These are phyloP conservation scores for Phaseolus coccineus DNA, from an alignment of 331 rosid genomes.

Conservation along the genomic window DNA sequence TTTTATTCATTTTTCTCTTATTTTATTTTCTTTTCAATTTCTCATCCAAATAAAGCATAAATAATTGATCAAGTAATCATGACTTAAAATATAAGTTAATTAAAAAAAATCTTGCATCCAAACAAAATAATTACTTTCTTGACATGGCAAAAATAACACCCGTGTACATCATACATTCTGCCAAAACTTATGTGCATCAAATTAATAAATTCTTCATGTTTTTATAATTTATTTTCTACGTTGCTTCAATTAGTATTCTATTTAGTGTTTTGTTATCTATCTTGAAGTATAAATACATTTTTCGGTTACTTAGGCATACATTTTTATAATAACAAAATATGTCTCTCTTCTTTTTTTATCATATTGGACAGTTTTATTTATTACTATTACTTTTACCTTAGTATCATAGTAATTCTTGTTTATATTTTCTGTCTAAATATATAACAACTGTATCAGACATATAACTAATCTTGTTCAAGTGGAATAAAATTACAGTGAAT, in stretches of 20 bases:
- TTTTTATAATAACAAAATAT: neutral
- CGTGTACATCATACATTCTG: neutral
- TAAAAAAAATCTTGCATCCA: neutral
- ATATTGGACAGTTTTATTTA: neutral
- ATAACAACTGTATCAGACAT: neutral
- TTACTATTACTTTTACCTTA: neutral
- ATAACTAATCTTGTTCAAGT: neutral
- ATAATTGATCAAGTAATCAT: neutral
- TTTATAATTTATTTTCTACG: neutral
- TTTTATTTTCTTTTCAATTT: too few relatives aligned
- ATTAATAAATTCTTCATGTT: neutral
- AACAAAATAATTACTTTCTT: neutral
- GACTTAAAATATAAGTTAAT: neutral
- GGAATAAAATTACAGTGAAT: neutral
- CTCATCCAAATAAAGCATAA: too few relatives aligned
- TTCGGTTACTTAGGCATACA: too few relatives aligned
- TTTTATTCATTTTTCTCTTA: too few relatives aligned
- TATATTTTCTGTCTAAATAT: neutral
- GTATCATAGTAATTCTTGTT: neutral
- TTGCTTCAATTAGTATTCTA: neutral
- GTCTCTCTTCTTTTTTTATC: neutral
- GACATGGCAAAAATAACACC: neutral
- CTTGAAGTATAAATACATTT: too few relatives aligned
- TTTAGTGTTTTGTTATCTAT: too few relatives aligned
- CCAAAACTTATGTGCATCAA: conserved; percentile 30